These are phyloP conservation scores for Backusella sp. DNA, from an alignment of 192 early-diverging fungal genomes.

Conservation along the genomic window DNA sequence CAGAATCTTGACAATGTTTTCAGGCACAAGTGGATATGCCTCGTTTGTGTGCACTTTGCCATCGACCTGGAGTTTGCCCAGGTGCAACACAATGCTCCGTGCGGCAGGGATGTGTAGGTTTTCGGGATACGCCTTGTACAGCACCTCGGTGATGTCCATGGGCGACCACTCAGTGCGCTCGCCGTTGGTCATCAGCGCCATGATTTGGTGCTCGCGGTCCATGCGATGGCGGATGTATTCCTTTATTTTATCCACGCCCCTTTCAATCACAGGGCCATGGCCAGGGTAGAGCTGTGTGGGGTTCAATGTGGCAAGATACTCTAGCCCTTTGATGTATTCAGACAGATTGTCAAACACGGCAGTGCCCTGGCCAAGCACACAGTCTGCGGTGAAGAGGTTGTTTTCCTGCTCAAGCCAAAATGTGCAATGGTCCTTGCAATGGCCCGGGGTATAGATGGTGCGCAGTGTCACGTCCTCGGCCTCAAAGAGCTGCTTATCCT, in stretches of 20 bases:
- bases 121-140: conserved; percentile 56
- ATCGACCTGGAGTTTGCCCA: conserved; percentile 55
- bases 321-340: conserved; percentile 68
- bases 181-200: conserved; percentile 39
- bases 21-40: neutral
- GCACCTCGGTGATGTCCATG: conserved; percentile 50
- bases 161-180: conserved; percentile 28
- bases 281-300: conserved; percentile 54
- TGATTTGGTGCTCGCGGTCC: conserved; percentile 74
- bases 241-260: conserved; percentile 60
- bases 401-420: conserved; percentile 68
- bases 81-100: conserved; percentile 48
- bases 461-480: conserved; percentile 59
- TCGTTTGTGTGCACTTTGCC: conserved; percentile 18
- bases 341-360: conserved; percentile 74
- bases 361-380: conserved; percentile 81
- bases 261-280: conserved; percentile 76
- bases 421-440: conserved; percentile 75
- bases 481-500: conserved; percentile 61
- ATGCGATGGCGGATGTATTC: conserved; percentile 79
- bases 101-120: conserved; percentile 51
- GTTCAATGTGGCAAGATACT: conserved; percentile 38
- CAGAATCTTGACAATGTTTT: conserved; percentile 1
- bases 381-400: conserved; percentile 77
- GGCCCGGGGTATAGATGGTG: conserved; percentile 79